Evolutionary conservation across 2,329 filamentous ascomycete genomes (phyloP).

Genomic region (Aureobasidium sp.): DNA sequence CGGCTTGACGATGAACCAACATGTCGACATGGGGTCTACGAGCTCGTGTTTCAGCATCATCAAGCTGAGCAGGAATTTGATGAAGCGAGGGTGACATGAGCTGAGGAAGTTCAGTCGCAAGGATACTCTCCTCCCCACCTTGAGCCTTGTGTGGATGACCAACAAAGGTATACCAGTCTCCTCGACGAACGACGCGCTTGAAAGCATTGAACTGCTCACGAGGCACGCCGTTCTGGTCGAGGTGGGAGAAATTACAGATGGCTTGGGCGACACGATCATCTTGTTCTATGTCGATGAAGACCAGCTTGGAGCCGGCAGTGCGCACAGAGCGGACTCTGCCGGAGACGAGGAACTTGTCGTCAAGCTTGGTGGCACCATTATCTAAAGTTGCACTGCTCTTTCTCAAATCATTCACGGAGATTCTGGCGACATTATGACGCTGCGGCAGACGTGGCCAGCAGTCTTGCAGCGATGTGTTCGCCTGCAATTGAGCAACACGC

Average conservation of each 20-base stretch:
- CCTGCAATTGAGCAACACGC: conserved; percentile 47
- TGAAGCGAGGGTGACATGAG: conserved; percentile 73
- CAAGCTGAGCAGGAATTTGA: conserved; percentile 63
- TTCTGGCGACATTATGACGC: conserved; percentile 17
- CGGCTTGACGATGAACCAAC: conserved; percentile 61
- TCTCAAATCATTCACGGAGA: conserved; percentile 18
- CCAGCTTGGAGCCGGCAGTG: conserved; percentile 63
- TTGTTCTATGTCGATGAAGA: conserved; percentile 75
- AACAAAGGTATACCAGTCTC: conserved; percentile 58
- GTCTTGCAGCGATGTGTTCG: conserved; percentile 40
- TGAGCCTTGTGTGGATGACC: conserved; percentile 33
- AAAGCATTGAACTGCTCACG: conserved; percentile 49
- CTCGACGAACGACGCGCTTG: conserved; percentile 61
- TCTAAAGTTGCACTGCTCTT: conserved; percentile 5
- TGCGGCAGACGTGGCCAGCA: conserved; percentile 46
- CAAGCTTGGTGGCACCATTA: neutral
- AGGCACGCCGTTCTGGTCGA: conserved; percentile 31
- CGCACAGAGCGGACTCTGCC: conserved; percentile 70
- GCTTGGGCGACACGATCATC: conserved; percentile 66
- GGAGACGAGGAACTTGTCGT: conserved; percentile 23
- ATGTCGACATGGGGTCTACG: conserved; percentile 80
- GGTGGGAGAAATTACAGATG: conserved; percentile 59
- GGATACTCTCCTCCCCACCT: conserved; percentile 66
- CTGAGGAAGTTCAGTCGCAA: conserved; percentile 58
- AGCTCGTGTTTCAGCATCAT: conserved; percentile 62